Conservation (phyloP, 2,329 filamentous ascomycete genomes). For the Pseudogymnoascus verrucosus region DNA sequence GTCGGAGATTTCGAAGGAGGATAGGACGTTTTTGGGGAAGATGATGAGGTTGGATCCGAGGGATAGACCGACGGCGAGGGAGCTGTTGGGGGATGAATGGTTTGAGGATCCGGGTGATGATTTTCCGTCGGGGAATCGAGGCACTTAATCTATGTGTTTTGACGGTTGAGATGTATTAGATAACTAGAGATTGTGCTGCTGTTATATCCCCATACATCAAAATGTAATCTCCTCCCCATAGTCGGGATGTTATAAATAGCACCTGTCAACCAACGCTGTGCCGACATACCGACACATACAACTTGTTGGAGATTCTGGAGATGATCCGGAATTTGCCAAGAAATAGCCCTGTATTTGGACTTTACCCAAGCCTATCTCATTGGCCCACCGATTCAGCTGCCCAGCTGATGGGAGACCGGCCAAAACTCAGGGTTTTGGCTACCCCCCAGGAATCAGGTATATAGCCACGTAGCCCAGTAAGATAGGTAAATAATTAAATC, state of each 20-base stretch:
- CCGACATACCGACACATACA: neutral
- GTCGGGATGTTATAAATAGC: neutral
- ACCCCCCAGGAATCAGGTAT: too few species aligned
- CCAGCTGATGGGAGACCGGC: too few species aligned
- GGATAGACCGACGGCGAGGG: slow-evolving; percentile 21
- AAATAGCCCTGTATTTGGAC: too few species aligned
- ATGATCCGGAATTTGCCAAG: too few species aligned
- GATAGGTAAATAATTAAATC: too few species aligned
- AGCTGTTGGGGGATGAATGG: slow-evolving; percentile 23
- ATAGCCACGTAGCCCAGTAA: too few species aligned
- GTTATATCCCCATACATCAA: neutral
- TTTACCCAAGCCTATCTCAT: too few species aligned
- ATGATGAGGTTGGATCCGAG: slow-evolving; percentile 23
- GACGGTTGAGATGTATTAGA: neutral
- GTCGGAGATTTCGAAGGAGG: slow-evolving; percentile 20
- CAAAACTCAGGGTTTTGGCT: too few species aligned
- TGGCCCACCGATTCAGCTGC: too few species aligned
- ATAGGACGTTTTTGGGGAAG: slow-evolving; percentile 19
- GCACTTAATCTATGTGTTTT: neutral
- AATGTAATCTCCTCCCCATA: neutral
- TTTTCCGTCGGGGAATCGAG: neutral
- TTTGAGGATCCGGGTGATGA: neutral
- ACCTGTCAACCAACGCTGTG: neutral
- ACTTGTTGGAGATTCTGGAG: neutral
- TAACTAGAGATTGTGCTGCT: neutral